These are phyloP conservation scores for Dendrobium chrysotoxum DNA, from an alignment of 106 monocot genomes.

Conservation along the genomic window DNA sequence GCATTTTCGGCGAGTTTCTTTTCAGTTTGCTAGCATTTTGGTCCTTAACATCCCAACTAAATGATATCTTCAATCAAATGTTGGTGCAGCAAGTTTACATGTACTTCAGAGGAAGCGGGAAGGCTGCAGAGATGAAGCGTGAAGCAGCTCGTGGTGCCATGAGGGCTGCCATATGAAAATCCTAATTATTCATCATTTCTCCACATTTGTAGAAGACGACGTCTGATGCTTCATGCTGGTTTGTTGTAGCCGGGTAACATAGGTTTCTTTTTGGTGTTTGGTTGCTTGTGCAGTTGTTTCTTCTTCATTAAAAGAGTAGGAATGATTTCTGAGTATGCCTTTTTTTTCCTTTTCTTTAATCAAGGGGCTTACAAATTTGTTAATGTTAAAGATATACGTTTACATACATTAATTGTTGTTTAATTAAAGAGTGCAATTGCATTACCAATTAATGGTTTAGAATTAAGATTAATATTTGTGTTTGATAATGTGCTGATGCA, in stretches of 20 bases:
- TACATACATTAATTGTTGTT: no score
- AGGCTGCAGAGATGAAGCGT: constrained; percentile 58
- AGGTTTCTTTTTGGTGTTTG: background rate
- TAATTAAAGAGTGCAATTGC: no score
- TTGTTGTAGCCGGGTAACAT: background rate
- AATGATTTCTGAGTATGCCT: background rate
- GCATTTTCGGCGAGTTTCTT: background rate
- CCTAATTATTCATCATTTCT: background rate
- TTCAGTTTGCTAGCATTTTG: background rate
- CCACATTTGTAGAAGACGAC: background rate
- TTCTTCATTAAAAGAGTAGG: background rate
- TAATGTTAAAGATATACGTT: background rate
- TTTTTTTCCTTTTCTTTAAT: background rate
- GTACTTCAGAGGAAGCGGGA: constrained; percentile 60
- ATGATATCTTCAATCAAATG: background rate
- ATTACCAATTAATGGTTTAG: no score
- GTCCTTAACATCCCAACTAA: background rate
- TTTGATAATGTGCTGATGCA: no score
- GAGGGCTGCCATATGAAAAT: constrained; percentile 50
- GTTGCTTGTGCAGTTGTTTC: constrained; percentile 4
- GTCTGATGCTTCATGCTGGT: background rate
- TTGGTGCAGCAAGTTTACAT: constrained; percentile 43
- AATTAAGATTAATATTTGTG: no score
- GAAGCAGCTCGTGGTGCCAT: constrained; percentile 59
- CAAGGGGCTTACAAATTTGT: background rate